Conservation (phyloP, 768 basidiomycete genomes). For the Tricholoma sp. region DNA sequence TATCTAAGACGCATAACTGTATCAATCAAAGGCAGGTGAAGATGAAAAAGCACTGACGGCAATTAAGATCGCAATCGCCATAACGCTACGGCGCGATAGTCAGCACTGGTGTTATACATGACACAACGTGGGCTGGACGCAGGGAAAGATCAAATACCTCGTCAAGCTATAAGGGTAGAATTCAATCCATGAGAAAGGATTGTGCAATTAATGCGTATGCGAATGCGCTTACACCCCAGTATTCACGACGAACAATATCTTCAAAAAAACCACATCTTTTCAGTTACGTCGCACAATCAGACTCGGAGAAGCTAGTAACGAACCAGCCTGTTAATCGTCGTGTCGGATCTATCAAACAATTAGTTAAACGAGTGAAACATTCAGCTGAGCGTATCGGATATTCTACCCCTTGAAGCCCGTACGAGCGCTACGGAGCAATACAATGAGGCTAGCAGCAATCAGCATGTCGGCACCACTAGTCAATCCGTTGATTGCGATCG, state of each 20-base stretch:
- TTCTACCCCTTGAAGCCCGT: constrained; percentile 47
- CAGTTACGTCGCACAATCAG: too few relatives aligned
- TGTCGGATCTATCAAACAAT: constrained; percentile 15
- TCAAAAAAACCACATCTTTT: not conserved
- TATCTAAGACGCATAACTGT: constrained; percentile 15
- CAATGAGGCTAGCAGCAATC: constrained; percentile 44
- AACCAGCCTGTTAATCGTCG: constrained; percentile 13
- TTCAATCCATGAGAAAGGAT: not conserved
- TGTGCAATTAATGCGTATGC: too few relatives aligned
- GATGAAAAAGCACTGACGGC: constrained; percentile 3
- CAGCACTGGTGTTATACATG: too few relatives aligned
- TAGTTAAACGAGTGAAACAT: not conserved
- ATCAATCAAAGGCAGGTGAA: not conserved
- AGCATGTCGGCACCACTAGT: constrained; percentile 43
- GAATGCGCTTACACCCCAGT: constrained; percentile 14
- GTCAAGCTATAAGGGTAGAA: constrained; percentile 1
- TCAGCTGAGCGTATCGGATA: not conserved
- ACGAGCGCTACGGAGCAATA: constrained; percentile 40
- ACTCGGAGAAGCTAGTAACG: not conserved
- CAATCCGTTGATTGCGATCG: constrained; percentile 47
- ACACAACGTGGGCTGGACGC: not conserved
- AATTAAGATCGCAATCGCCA: constrained; percentile 9
- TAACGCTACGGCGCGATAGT: not conserved
- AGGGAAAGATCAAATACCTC: constrained; percentile 1
- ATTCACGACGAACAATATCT: constrained; percentile 19